Evolutionary conservation across 345 rosid genomes (phyloP), one percentile per base, ranked within the genome.

Genomic region (Populus ilicifolia): DNA sequence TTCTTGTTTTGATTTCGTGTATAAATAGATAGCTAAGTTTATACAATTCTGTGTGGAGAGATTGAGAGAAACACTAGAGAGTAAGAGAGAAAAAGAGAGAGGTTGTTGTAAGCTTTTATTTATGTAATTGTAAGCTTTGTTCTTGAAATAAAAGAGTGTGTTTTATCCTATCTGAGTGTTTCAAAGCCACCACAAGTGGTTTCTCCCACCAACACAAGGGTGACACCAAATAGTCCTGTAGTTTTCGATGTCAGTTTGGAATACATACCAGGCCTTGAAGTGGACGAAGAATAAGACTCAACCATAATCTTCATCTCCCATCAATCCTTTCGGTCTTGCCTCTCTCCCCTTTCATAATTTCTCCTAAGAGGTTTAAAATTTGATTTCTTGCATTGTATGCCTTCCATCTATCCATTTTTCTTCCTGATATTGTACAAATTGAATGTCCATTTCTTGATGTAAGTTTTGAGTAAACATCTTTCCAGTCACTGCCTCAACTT

Each of bases 181-280:
- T n/a, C n/a, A n/a, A n/a, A n/a, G n/a, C n/a, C n/a, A n/a, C n/a
- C n/a, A n/a, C n/a, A n/a, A n/a, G n/a, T n/a, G n/a, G n/a, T n/a
- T n/a, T n/a, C n/a, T n/a, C n/a, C n/a, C n/a, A n/a, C n/a, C n/a
- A n/a, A n/a, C n/a, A n/a, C n/a, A n/a, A n/a, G 99, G 85, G 99
- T 96, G 75, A 91, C 98, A 44, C 87, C 99, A 9, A 96, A 80
- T 77, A 93, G 96, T 79, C 94, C 98, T 11, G 94, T 92, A 16
- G 75, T 93, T 54, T 95, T 95, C 30, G 99, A 95, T 16, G 96
- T 96, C 81, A 91, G 97, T 78, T 89, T 96, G 88, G 98, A 92
- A 75, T 93, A 89, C 75, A 87, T 93, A 67, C 98, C 99, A 17
- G 99, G 97, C 56, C 94, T 95, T 18, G 98, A 94, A n/a, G 61